Percentiles rank a stretch among this genome's conserved stretches.
Evolutionary conservation across 2,329 filamentous ascomycete species (phyloP).

Genomic region (Aspergillus tanneri): DNA sequence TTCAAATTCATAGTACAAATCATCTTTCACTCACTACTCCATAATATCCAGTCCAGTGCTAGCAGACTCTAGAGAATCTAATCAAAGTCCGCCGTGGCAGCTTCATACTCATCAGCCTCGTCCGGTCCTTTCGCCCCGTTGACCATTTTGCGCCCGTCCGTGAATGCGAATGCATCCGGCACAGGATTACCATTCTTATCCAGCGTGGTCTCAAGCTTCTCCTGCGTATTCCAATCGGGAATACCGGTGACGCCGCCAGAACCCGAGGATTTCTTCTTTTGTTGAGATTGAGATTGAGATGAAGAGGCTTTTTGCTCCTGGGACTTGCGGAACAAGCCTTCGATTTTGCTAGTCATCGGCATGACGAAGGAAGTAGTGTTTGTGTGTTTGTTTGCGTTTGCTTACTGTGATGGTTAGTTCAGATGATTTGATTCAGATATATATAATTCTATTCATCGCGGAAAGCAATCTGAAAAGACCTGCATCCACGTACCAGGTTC

Average conservation of each 20-base stretch:
- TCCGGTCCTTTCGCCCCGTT: conserved; percentile 19
- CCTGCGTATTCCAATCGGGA: conserved; percentile 27
- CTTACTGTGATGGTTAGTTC: background rate
- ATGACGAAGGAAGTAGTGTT: background rate
- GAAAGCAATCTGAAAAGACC: too few species aligned
- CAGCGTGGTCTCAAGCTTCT: conserved; percentile 32
- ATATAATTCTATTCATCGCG: too few species aligned
- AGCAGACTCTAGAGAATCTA: too few species aligned
- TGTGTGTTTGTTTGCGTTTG: background rate
- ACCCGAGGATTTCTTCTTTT: conserved; percentile 4
- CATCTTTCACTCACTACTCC: background rate
- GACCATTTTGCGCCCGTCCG: conserved; percentile 23
- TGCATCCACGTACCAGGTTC: background rate
- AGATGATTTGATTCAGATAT: too few species aligned
- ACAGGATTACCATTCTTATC: conserved; percentile 34
- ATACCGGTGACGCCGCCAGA: conserved; percentile 6
- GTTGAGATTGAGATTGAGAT: conserved; percentile 1
- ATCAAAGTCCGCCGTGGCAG: conserved; percentile 33
- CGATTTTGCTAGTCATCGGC: background rate
- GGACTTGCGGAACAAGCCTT: conserved; percentile 2
- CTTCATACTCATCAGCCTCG: conserved; percentile 32
- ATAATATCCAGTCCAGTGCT: background rate
- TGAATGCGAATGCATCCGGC: conserved; percentile 27
- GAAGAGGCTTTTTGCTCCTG: background rate
- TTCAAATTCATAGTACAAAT: too few species aligned